Evolutionary conservation across 257 asterid species (phyloP).

Genomic region (Solanum paucissectum): DNA sequence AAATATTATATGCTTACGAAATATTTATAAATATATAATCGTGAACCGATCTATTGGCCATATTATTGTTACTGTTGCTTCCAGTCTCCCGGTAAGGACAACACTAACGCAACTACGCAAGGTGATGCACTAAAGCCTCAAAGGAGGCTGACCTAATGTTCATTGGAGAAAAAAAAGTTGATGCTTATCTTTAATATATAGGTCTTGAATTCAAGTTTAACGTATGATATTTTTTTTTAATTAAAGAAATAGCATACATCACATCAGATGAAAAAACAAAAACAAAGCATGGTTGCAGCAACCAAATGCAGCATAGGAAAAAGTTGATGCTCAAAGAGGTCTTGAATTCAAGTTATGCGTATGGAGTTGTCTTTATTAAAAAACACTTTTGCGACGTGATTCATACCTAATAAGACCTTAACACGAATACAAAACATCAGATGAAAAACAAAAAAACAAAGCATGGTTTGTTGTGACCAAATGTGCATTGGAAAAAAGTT

Average conservation of each 20-base stretch:
- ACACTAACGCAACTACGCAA: no score
- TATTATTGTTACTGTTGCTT: no score
- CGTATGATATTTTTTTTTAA: no score
- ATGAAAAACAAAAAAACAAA: not conserved
- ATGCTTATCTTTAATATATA: not conserved
- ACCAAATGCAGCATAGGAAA: not conserved
- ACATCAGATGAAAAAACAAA: not conserved
- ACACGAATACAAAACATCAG: not conserved
- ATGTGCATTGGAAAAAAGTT: not conserved
- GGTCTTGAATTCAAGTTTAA: no score
- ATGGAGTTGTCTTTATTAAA: not conserved
- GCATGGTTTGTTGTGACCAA: not conserved
- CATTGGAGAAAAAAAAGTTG: no score
- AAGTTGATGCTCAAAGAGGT: not conserved
- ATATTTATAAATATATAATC: no score
- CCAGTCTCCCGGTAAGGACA: no score
- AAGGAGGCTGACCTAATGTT: no score
- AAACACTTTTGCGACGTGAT: rapidly evolving
- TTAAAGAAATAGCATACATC: not conserved
- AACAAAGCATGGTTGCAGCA: not conserved
- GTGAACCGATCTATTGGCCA: not conserved
- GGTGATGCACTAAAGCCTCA: no score
- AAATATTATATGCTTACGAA: not conserved
- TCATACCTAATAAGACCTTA: not conserved
- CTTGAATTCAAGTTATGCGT: not conserved